These are phyloP conservation scores for Dianthus caryophyllus DNA, from an alignment of 148 eudicot genomes.

Conservation along the genomic window DNA sequence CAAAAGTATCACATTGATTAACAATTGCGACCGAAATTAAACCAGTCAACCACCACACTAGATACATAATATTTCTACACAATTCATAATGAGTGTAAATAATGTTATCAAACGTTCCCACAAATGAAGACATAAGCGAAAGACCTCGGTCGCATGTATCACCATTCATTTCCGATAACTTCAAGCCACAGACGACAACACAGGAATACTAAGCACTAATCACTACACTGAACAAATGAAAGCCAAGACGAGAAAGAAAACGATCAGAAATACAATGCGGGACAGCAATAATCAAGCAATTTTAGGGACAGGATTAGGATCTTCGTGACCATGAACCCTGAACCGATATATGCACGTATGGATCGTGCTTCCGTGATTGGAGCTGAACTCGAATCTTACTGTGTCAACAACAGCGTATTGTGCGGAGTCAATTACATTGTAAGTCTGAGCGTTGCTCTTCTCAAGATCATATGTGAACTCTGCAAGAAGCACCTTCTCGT, in stretches of 20 bases:
- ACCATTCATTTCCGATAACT: conserved; percentile 4
- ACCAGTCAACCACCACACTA: neutral
- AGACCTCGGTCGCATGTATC: neutral
- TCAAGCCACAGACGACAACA: conserved; percentile 8
- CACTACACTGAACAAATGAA: conserved; percentile 10
- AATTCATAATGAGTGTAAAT: too few species aligned
- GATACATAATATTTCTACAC: neutral
- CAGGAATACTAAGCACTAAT: conserved; percentile 4
- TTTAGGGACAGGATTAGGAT: conserved; percentile 45
- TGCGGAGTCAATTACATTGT: conserved; percentile 42
- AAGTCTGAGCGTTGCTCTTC: conserved; percentile 87
- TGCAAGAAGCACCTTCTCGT: conserved; percentile 41
- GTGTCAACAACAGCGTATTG: conserved; percentile 45
- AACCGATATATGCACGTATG: conserved; percentile 88
- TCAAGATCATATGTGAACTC: conserved; percentile 84
- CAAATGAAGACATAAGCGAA: too few species aligned
- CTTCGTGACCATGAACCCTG: conserved; percentile 71
- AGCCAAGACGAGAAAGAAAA: neutral
- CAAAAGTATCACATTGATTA: neutral
- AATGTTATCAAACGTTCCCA: too few species aligned
- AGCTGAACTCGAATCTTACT: conserved; percentile 60
- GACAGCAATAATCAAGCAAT: conserved; percentile 28
- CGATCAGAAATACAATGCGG: neutral
- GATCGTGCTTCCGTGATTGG: conserved; percentile 69
- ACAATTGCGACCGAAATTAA: neutral